A percentile compares a stretch with the other conserved stretches of the same genome.
Evolutionary conservation across 2,329 filamentous ascomycete species (phyloP).

Genomic region (Paracoccidioides lutzii): DNA sequence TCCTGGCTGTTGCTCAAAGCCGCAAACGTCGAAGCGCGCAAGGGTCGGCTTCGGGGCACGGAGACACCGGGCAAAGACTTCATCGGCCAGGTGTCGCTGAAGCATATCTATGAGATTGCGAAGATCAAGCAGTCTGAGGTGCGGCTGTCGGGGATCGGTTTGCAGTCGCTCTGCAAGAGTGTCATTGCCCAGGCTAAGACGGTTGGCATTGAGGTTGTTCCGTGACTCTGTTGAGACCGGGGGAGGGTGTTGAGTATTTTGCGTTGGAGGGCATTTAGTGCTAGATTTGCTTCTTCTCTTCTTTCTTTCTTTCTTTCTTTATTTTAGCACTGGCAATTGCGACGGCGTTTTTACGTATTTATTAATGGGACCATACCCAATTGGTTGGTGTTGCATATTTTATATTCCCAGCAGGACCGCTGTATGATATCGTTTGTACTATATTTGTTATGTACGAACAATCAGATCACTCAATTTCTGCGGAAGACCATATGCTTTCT

Average conservation of each 20-base stretch:
- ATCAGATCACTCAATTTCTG: not conserved
- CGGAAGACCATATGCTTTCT: not conserved
- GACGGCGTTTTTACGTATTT: slow-evolving; percentile 2
- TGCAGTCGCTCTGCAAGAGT: slow-evolving; percentile 60
- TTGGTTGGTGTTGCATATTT: not conserved
- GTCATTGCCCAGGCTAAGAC: slow-evolving; percentile 65
- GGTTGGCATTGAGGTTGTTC: slow-evolving; percentile 58
- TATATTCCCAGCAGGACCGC: not conserved
- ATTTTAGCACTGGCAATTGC: not conserved
- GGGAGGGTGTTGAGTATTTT: not conserved
- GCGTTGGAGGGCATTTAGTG: not conserved
- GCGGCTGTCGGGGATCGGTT: slow-evolving; percentile 55
- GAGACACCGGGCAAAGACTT: slow-evolving; percentile 60
- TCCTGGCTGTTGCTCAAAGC: slow-evolving; percentile 79
- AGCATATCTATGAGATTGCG: slow-evolving; percentile 96
- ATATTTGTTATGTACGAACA: not conserved
- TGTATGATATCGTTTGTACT: too few relatives aligned
- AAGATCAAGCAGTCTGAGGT: slow-evolving; percentile 81
- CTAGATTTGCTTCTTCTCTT: not conserved
- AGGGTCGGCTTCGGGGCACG: slow-evolving; percentile 64
- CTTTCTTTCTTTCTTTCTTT: not conserved
- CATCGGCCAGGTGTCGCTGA: slow-evolving; percentile 77
- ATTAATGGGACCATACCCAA: not conserved
- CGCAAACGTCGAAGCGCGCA: slow-evolving; percentile 56
- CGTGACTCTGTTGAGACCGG: slow-evolving; percentile 28